phyloP scores from a whole-genome alignment of 106 monocot species.

The Agapanthus africanus region DNA sequence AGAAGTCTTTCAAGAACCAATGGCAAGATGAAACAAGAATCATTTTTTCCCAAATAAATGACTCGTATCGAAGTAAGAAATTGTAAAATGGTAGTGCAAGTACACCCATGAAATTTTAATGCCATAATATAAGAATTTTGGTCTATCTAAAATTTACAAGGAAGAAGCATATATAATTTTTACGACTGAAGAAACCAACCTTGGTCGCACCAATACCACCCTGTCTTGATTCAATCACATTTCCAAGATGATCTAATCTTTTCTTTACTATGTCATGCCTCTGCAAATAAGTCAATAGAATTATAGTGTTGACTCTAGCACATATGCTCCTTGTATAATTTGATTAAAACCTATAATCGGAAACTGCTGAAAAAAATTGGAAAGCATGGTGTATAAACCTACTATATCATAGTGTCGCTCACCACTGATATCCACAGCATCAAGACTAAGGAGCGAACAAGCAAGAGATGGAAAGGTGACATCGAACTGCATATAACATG shows the following conservation, averaged over 20 bases:
- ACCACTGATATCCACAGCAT: conserved; percentile 94
- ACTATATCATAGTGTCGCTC: conserved; percentile 97
- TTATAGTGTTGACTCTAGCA: neutral
- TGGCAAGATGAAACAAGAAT: too few species aligned
- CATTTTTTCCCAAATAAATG: too few species aligned
- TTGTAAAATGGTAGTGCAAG: too few species aligned
- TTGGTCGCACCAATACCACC: conserved; percentile 77
- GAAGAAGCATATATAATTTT: too few species aligned
- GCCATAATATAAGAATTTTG: too few species aligned
- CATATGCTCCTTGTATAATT: neutral
- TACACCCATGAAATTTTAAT: too few species aligned
- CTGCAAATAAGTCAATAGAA: conserved; percentile 42
- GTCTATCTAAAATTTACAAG: too few species aligned
- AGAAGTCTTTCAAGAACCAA: too few species aligned
- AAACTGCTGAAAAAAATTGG: neutral
- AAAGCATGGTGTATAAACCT: conserved; percentile 23
- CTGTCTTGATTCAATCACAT: conserved; percentile 63
- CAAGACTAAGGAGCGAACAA: conserved; percentile 88
- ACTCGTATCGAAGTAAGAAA: too few species aligned
- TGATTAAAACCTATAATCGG: neutral
- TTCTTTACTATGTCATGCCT: conserved; percentile 92
- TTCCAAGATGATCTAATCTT: conserved; percentile 80
- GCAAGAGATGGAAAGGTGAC: conserved; percentile 80
- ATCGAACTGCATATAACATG: conserved; percentile 82
- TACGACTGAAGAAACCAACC: conserved; percentile 12